phyloP scores from a whole-genome alignment of 352 stramenopile genomes.

The Phytophthora vignae region DNA sequence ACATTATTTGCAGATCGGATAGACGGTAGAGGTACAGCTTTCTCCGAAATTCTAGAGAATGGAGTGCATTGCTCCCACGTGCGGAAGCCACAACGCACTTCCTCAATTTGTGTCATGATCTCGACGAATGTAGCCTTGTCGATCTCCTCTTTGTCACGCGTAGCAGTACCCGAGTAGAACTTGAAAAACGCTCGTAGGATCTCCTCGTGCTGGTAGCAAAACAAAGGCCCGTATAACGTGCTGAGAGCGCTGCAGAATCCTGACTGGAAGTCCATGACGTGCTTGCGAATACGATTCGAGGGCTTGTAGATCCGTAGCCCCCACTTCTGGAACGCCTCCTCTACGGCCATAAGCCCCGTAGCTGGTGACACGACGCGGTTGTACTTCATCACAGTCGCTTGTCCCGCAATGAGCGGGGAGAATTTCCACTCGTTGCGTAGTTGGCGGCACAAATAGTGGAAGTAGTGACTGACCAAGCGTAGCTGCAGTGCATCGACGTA shows the following conservation, averaged over 20 bases:
- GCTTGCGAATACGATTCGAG: conserved; percentile 43
- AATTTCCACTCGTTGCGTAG: conserved; percentile 66
- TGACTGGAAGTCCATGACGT: conserved; percentile 68
- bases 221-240: conserved; percentile 58
- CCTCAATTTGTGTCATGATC: conserved; percentile 67
- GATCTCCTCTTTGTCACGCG: conserved; percentile 47
- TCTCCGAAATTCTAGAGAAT: conserved; percentile 4
- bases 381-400: conserved; percentile 41
- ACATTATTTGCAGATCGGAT: conserved; percentile 22
- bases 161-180: conserved; percentile 23
- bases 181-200: conserved; percentile 51
- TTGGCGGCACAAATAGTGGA: conserved; percentile 45
- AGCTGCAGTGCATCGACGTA: conserved; percentile 60
- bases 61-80: conserved; percentile 58
- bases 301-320: conserved; percentile 58
- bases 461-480: conserved; percentile 47
- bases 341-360: conserved; percentile 53
- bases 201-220: conserved; percentile 61
- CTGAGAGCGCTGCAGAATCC: conserved; percentile 62
- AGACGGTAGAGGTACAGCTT: neutral
- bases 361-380: conserved; percentile 43
- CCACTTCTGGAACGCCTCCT: conserved; percentile 69
- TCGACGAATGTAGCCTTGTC: conserved; percentile 58
- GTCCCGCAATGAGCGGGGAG: conserved; percentile 47
- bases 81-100: conserved; percentile 51